Evolutionary conservation across 129 eudicot genomes (phyloP), one percentile per base, ranked within the genome.

Genomic region (Solidago caesia): DNA sequence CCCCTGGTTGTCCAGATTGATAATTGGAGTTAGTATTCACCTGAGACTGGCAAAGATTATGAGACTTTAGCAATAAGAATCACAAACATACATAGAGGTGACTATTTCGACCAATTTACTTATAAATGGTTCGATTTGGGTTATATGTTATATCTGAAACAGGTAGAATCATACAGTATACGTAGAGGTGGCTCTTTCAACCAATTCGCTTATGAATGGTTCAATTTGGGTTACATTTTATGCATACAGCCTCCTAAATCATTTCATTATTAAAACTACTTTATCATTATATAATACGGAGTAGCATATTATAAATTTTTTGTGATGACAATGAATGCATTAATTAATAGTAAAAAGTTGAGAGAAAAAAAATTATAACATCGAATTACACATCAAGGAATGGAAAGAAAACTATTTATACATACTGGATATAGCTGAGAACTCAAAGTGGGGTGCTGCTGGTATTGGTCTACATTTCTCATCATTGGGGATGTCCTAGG

Each of bases 381-480:
- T 33, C 39, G 2, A 33, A 1, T 1, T 33, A 33, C 39, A 33
- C 39, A 73, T 47, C 5, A 73, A 25, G 10, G 14, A 49, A 60
- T 26, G 25, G 51, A 75, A 16, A 66, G 8, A 13, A 53, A 67
- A 27, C 5, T 14, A 44, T 43, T 27, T 74, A 69, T 59, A 72
- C 91, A 58, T 86, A 88, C 94, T 16, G 88, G 88, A 77, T 88
- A 88, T 75, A 88, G 75, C 71, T 88, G 95, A 61, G 89, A 82
- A 70, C 85, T 91, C 84, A 88, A 77, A 65, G 97, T 83, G 55
- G 87, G 69, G 4, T 91, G 86, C 49, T 71, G 82, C 82, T 93
- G 98, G 82, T 93, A 93, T 71, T 84, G 90, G 79, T 84, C 96
- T 11, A 71, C 88, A 60, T 93, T 90, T 80, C 79, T 86, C 80